Conservation (phyloP, 2,329 filamentous ascomycete species). For the Alternaria sp. region DNA sequence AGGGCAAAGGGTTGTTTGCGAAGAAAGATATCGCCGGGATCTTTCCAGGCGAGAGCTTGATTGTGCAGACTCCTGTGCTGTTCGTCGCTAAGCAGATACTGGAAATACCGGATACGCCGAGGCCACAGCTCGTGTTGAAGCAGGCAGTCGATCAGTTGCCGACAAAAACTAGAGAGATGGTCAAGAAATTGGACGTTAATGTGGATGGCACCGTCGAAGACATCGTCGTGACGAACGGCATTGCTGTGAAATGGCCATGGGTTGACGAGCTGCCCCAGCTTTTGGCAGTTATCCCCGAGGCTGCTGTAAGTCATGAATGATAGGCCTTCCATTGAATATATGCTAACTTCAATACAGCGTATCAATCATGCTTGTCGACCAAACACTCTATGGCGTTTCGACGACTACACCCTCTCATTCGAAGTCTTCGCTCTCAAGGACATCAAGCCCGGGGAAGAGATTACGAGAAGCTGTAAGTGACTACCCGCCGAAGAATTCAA, state of each 20-base stretch:
- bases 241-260: constrained; percentile 30
- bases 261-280: constrained; percentile 25
- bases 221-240: constrained; percentile 33
- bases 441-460: constrained; percentile 37
- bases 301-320: constrained; percentile 31
- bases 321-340: rapidly evolving
- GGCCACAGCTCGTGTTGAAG: constrained; percentile 19
- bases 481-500: too few relatives aligned
- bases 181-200: constrained; percentile 23
- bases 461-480: constrained; percentile 38
- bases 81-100: constrained; percentile 26
- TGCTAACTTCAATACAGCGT: constrained; percentile 24
- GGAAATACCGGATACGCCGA: constrained; percentile 2
- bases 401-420: constrained; percentile 34
- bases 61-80: constrained; percentile 33
- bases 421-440: constrained; percentile 36
- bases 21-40: constrained; percentile 22
- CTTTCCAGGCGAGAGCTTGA: constrained; percentile 30
- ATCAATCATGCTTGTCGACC: constrained; percentile 46
- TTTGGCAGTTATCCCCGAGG: constrained; percentile 35
- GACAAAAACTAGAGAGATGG: constrained; percentile 14
- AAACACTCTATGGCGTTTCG: constrained; percentile 43
- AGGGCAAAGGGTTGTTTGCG: constrained; percentile 37
- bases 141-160: constrained; percentile 35
- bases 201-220: constrained; percentile 24